Evolutionary conservation across 768 basidiomycete species (phyloP), one percentile per base, ranked within the genome.

Genomic region (Sutorius australiensis): DNA sequence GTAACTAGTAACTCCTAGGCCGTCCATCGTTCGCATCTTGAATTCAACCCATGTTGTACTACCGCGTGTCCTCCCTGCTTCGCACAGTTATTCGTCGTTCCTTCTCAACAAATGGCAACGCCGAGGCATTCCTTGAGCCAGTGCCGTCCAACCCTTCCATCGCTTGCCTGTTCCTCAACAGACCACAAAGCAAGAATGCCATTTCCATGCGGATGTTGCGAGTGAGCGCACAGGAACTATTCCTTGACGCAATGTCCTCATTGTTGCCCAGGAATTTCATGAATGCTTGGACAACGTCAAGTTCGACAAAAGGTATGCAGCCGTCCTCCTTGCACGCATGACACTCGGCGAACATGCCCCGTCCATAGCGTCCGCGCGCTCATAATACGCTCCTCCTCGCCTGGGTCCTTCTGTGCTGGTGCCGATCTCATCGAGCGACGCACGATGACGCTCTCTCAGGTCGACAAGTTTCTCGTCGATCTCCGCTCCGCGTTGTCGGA

Each of bases 351-450:
- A 34, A 41, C 30, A 19, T 21, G 38, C 5, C 33, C 28, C 37
- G 4, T 16, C 54, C 38, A 36, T 56, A 92, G 88, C 51, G 76
- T 86, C 48, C 86, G 92, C 51, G 82, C 87, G 0, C 79, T 98
- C 54, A 83, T 98, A 50, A 67, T 98, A n/a, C 81, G 86, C 48
- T 94, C 94, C 7, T 80, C 89, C 1, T 80, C 84, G 0, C 60
- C 77, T n/a, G 84, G 84, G 21, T 77, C 89, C 3, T 98, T 97
- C 72, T 98, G 94, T 66, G 86, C 94, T 14, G 94, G 94, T 11
- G 94, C 94, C 8, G 94, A 98, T 68, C 81, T 97, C 42, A 76
- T 76, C 46, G 94, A 98, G 65, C 77, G 94, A 49, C 82, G 84
- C n/a, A 80, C 80, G 2, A 97, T 98, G 94, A 74, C 84, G 11